Evolutionary conservation across 768 basidiomycete genomes (phyloP).

Genomic region (Termitomyces sp.): DNA sequence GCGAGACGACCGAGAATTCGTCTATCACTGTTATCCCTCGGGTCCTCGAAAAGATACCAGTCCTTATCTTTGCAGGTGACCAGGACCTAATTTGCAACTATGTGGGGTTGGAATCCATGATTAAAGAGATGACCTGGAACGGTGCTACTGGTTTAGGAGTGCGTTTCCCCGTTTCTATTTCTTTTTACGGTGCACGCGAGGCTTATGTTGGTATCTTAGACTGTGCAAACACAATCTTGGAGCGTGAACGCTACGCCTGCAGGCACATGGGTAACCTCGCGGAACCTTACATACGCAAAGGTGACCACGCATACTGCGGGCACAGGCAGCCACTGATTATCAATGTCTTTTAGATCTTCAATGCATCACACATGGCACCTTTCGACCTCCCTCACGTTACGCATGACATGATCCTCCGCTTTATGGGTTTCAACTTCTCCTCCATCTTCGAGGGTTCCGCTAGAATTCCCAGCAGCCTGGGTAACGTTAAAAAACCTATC

Average conservation of each 20-base stretch:
- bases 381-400: slow-evolving; percentile 83
- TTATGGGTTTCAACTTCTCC: slow-evolving; percentile 90
- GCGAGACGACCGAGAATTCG: slow-evolving; percentile 53
- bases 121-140: slow-evolving; percentile 82
- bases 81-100: slow-evolving; percentile 98
- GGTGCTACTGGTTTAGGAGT: slow-evolving; percentile 84
- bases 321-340: neutral
- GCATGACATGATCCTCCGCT: slow-evolving; percentile 98
- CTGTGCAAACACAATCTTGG: slow-evolving; percentile 71
- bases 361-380: slow-evolving; percentile 95
- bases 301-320: slow-evolving; percentile 32
- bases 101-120: slow-evolving; percentile 83
- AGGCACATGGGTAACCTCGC: slow-evolving; percentile 86
- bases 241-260: slow-evolving; percentile 70
- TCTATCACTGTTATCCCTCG: slow-evolving; percentile 74
- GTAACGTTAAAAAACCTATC: slow-evolving; percentile 63
- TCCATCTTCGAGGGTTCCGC: slow-evolving; percentile 79
- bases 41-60: slow-evolving; percentile 73
- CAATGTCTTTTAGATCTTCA: slow-evolving; percentile 58
- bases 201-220: slow-evolving; percentile 29
- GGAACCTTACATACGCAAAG: slow-evolving; percentile 93
- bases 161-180: slow-evolving; percentile 25
- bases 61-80: slow-evolving; percentile 93
- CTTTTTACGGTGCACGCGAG: neutral
- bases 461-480: slow-evolving; percentile 76